phyloP scores from a whole-genome alignment of 148 eudicot species.

The Linanthus parryae region DNA sequence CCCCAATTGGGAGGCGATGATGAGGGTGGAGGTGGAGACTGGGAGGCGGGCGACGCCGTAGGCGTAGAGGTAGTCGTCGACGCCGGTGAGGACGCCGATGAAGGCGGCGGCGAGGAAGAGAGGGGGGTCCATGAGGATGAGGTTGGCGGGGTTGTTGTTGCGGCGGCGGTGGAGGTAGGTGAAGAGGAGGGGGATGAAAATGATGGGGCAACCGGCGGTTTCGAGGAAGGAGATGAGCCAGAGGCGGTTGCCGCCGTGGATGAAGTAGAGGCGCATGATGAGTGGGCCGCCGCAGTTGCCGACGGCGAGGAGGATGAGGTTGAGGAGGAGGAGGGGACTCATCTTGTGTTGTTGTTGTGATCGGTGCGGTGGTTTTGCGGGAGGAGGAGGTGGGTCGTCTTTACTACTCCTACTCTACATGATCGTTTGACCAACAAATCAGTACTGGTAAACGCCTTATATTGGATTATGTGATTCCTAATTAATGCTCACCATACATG shows the following conservation, averaged over 20 bases:
- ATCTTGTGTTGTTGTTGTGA: conserved; percentile 14
- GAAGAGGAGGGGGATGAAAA: conserved; percentile 29
- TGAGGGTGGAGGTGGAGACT: conserved; percentile 48
- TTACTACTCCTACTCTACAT: background rate
- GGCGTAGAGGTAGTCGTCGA: conserved; percentile 51
- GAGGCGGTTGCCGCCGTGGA: conserved; percentile 57
- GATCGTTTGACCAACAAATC: background rate
- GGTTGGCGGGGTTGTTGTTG: conserved; percentile 11
- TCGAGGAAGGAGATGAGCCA: conserved; percentile 51
- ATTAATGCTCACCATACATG: background rate
- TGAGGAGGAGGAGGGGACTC: conserved; percentile 26
- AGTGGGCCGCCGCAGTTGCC: conserved; percentile 64
- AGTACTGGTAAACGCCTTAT: background rate
- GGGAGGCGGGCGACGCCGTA: conserved; percentile 51
- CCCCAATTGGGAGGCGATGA: conserved; percentile 53
- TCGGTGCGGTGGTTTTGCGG: background rate
- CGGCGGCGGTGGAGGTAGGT: conserved; percentile 32
- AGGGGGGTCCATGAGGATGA: conserved; percentile 21
- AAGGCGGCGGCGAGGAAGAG: conserved; percentile 18
- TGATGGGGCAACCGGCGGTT: conserved; percentile 61
- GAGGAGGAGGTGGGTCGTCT: background rate
- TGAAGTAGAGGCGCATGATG: conserved; percentile 57
- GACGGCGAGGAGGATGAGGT: conserved; percentile 29
- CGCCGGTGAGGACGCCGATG: conserved; percentile 42
- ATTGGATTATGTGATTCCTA: background rate